Evolutionary conservation across 164 flowering plant genomes (phyloP), one percentile per base, ranked within the genome.

Genomic region (Umbellularia californica): DNA sequence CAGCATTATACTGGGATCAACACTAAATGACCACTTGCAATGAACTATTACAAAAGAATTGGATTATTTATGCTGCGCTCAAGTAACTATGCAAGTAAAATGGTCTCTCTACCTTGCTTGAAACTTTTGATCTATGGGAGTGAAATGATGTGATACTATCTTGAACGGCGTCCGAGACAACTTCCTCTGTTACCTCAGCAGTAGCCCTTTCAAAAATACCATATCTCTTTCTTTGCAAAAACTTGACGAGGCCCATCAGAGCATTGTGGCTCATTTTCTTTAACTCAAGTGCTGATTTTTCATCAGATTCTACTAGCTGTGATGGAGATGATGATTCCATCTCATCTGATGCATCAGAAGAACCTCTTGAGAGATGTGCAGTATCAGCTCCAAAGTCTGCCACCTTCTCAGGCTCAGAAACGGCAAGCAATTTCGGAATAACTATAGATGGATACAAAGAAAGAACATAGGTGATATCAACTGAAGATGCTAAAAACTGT

Each of bases 131-230:
- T 79, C 94, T 82, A 77, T 71, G 78, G 23, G 83, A 77, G 60
- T 89, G 86, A 80, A 82, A 85, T 65, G 94, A 79, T 24, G 77
- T 79, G 73, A 76, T 86, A 74, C 79, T 85, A 68, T 86, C 85
- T 60, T 89, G 91, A 70, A 89, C 93, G 78, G 93, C 97, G 89
- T 89, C 93, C 60, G 82, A 85, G 80, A 96, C 90, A 75, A 89
- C 97, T 82, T 94, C 98, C 50, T 94, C 96, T 27, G 98, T 94
- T 75, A 92, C 93, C 80, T 94, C 99, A 50, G 95, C 88, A 74
- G 97, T 83, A 69, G 99, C 98, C 83, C 87, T 94, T 52, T 91
- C 97, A 76, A 96, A 83, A 27, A 92, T 83, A 76, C 80, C 76
- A 78, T 55, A 83, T 80, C 98, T 84, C 79, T 88, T 96, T 84